Evolutionary conservation across 2,329 filamentous ascomycete species (phyloP).

Genomic region (Paracoccidioides lutzii): DNA sequence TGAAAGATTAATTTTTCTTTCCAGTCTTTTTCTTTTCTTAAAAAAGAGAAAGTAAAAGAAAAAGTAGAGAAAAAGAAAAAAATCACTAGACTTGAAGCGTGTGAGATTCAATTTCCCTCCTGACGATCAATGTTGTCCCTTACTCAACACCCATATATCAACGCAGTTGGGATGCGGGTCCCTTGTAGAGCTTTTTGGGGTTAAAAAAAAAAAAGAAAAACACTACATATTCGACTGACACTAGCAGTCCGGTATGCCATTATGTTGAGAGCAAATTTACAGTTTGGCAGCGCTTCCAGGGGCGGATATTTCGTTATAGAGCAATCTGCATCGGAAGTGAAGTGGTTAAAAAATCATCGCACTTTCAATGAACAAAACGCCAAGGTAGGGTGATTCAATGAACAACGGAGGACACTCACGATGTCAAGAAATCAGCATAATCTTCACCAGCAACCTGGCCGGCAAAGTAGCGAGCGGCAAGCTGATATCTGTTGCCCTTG

Average conservation of each 20-base stretch:
- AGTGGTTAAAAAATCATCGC: slow-evolving; percentile 6
- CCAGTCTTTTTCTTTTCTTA: not conserved
- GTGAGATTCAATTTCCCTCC: too few relatives aligned
- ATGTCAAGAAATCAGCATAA: slow-evolving; percentile 90
- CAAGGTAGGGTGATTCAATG: not conserved
- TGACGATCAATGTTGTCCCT: too few relatives aligned
- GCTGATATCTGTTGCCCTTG: slow-evolving; percentile 80
- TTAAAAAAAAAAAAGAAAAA: too few relatives aligned
- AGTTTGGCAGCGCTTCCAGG: slow-evolving; percentile 53
- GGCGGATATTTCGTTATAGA: slow-evolving; percentile 79
- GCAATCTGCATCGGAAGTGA: slow-evolving; percentile 42
- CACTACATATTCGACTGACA: not conserved
- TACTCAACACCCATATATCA: too few relatives aligned
- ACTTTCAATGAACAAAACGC: slow-evolving; percentile 4
- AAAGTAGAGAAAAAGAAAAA: too few relatives aligned
- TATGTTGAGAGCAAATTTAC: slow-evolving; percentile 21
- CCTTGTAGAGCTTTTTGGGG: too few relatives aligned
- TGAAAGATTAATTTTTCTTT: not conserved
- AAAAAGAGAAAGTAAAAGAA: not conserved
- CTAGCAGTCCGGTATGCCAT: not conserved
- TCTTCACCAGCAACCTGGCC: slow-evolving; percentile 92
- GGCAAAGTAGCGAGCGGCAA: slow-evolving; percentile 87
- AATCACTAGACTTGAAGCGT: too few relatives aligned
- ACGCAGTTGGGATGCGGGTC: too few relatives aligned
- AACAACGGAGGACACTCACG: slow-evolving; percentile 40